Percentiles rank a stretch among this genome's conserved stretches.
Evolutionary conservation across 2,329 filamentous ascomycete species (phyloP).

Genomic region (Drechslerella stenobrocha): DNA sequence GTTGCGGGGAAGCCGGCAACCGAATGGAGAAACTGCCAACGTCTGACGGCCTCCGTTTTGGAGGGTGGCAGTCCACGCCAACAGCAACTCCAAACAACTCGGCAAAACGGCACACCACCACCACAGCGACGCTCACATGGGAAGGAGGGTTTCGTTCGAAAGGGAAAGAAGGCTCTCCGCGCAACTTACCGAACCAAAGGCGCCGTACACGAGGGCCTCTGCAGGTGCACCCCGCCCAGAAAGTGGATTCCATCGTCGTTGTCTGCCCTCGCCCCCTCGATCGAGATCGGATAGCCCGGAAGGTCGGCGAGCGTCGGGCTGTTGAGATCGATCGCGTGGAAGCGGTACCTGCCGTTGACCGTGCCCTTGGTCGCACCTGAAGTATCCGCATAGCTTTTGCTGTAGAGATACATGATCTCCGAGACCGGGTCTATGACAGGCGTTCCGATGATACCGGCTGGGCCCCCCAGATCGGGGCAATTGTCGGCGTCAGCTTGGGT

Average conservation of each 20-base stretch:
- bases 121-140: no score
- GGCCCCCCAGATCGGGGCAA: constrained; percentile 44
- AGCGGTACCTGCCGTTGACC: constrained; percentile 53
- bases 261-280: constrained; percentile 59
- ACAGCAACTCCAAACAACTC: no score
- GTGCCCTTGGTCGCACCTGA: constrained; percentile 36
- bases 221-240: constrained; percentile 61
- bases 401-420: constrained; percentile 58
- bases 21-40: no score
- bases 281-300: constrained; percentile 59
- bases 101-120: no score
- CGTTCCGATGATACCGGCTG: constrained; percentile 58
- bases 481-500: constrained; percentile 42
- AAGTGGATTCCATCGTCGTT: constrained; percentile 61
- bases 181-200: constrained; percentile 58
- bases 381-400: constrained; percentile 57
- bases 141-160: no score
- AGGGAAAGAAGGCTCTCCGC: no score
- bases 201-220: constrained; percentile 62
- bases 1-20: no score
- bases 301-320: constrained; percentile 53
- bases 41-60: no score
- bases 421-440: constrained; percentile 59
- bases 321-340: constrained; percentile 55
- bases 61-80: no score